phyloP scores from a whole-genome alignment of 306 rosid species.

The Rubus idaeus region DNA sequence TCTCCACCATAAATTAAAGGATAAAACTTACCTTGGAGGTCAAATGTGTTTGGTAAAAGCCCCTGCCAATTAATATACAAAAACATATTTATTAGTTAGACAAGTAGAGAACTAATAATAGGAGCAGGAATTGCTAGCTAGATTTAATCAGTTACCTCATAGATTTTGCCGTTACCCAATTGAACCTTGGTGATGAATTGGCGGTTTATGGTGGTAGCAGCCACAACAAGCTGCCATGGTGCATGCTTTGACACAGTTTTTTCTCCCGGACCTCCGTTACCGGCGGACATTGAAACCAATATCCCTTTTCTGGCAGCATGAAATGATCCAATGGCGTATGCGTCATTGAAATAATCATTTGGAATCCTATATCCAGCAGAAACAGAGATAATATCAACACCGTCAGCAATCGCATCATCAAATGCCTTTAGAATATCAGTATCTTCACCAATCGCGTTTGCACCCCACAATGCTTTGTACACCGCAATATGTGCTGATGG shows the following conservation, averaged over 20 bases:
- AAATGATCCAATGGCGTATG: too few relatives aligned
- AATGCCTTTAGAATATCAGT: background rate
- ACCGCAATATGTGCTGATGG: conserved; percentile 15
- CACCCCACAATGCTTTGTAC: conserved; percentile 27
- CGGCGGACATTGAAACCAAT: too few relatives aligned
- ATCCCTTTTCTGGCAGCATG: too few relatives aligned
- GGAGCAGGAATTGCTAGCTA: too few relatives aligned
- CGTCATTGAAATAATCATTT: too few relatives aligned
- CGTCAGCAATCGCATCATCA: conserved; percentile 8
- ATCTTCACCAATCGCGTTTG: too few relatives aligned
- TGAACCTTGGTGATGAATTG: conserved; percentile 9
- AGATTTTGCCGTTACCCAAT: background rate
- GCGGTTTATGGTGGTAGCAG: conserved; percentile 17
- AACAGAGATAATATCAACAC: background rate
- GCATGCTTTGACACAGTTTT: background rate
- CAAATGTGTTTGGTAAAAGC: background rate
- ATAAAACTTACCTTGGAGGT: background rate
- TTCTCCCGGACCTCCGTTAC: background rate
- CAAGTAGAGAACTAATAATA: too few relatives aligned
- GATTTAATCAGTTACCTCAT: conserved; percentile 2
- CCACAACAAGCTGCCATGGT: conserved; percentile 15
- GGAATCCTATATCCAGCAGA: background rate
- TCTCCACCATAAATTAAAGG: background rate
- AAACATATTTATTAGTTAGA: too few relatives aligned
- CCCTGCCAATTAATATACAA: background rate